phyloP scores from a whole-genome alignment of 2,329 filamentous ascomycete genomes.

The Stagonosporopsis chrysanthemi region DNA sequence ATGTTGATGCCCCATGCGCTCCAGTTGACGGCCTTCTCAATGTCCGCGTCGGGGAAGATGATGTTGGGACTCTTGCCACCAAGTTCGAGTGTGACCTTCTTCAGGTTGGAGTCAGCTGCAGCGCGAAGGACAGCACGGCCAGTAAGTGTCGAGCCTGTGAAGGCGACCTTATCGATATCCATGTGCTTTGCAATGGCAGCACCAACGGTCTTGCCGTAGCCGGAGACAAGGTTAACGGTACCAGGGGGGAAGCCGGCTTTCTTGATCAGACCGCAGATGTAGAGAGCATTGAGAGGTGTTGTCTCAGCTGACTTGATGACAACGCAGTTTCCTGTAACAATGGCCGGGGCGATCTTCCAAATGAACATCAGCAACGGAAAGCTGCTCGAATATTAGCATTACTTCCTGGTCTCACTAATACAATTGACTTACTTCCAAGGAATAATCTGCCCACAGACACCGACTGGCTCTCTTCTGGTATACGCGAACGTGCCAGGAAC shows the following conservation, averaged over 20 bases:
- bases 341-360: slow-evolving; percentile 36
- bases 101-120: slow-evolving; percentile 47
- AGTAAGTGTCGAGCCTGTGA: slow-evolving; percentile 51
- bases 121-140: slow-evolving; percentile 26
- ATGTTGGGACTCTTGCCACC: slow-evolving; percentile 56
- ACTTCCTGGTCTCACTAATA: too few relatives aligned
- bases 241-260: slow-evolving; percentile 63
- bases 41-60: slow-evolving; percentile 55
- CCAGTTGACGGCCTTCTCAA: slow-evolving; percentile 52
- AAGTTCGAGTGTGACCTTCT: slow-evolving; percentile 54
- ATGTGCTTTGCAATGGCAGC: slow-evolving; percentile 50
- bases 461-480: slow-evolving; percentile 76
- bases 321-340: slow-evolving; percentile 18
- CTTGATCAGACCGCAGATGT: slow-evolving; percentile 36
- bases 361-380: slow-evolving; percentile 45
- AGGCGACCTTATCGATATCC: slow-evolving; percentile 51
- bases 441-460: slow-evolving; percentile 79
- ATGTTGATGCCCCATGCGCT: slow-evolving; percentile 46
- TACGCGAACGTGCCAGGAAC: slow-evolving; percentile 76
- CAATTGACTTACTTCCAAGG: slow-evolving; percentile 55
- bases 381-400: not conserved
- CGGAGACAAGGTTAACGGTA: slow-evolving; percentile 66
- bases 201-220: slow-evolving; percentile 59
- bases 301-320: slow-evolving; percentile 39
- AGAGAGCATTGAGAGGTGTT: slow-evolving; percentile 31